phyloP scores from a whole-genome alignment of 306 rosid species.

The Cicer judaicum region DNA sequence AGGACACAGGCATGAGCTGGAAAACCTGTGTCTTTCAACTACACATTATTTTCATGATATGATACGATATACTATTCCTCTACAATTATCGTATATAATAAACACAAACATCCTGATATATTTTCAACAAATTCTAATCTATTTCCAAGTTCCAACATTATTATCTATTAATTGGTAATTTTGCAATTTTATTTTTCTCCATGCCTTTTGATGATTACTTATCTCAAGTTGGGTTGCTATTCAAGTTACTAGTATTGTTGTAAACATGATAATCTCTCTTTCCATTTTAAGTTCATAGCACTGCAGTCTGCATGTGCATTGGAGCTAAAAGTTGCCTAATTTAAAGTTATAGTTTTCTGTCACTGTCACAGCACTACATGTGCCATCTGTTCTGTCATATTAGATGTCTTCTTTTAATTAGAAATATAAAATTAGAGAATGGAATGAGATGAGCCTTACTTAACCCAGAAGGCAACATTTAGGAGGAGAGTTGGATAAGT shows the following conservation, averaged over 20 bases:
- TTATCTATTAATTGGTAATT: conserved; percentile 21
- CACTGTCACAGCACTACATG: too few species aligned
- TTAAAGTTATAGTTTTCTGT: too few species aligned
- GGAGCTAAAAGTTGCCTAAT: too few species aligned
- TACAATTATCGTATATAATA: too few species aligned
- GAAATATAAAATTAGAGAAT: conserved; percentile 5
- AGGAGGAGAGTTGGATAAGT: neutral
- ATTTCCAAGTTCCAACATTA: neutral
- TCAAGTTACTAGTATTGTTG: neutral
- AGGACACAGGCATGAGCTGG: too few species aligned
- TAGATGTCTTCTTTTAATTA: neutral
- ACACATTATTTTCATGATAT: too few species aligned
- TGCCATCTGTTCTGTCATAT: too few species aligned
- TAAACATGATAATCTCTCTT: conserved; percentile 16
- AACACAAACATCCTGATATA: too few species aligned
- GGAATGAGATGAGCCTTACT: neutral
- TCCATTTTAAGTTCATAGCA: neutral
- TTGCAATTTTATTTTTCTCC: neutral
- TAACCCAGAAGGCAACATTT: neutral
- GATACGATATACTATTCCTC: too few species aligned
- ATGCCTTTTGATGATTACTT: too few species aligned
- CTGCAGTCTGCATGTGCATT: too few species aligned
- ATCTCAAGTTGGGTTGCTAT: conserved; percentile 13
- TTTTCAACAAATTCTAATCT: neutral
- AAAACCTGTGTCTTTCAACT: too few species aligned